These are phyloP conservation scores for Bothia castanella DNA, from an alignment of 1,284 basidiomycete species.

Conservation along the genomic window DNA sequence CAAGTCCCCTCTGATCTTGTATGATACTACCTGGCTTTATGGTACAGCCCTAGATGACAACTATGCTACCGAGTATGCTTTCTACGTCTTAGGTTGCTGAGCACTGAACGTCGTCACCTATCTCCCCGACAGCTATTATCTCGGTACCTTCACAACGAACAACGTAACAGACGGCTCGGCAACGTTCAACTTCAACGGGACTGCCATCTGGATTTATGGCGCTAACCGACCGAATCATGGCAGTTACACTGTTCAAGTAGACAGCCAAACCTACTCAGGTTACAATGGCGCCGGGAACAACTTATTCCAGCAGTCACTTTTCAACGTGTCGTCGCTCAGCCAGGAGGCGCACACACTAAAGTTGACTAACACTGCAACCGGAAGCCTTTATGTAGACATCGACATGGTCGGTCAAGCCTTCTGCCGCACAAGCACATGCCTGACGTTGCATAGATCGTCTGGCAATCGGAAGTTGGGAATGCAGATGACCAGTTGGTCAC, in stretches of 20 bases:
- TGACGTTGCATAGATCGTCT: conserved; percentile 21
- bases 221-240: conserved; percentile 33
- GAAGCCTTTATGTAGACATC: conserved; percentile 26
- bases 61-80: conserved; percentile 19
- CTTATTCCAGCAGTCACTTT: conserved; percentile 30
- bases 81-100: not conserved
- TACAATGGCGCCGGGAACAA: conserved; percentile 10
- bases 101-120: not conserved
- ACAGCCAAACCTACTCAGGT: conserved; percentile 17
- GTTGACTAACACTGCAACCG: conserved; percentile 31
- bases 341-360: conserved; percentile 29
- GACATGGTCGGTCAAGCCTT: conserved; percentile 29
- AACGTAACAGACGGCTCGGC: conserved; percentile 25
- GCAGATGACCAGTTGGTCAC: conserved; percentile 14
- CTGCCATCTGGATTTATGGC: conserved; percentile 35
- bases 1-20: conserved; percentile 30
- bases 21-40: conserved; percentile 24
- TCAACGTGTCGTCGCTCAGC: conserved; percentile 24
- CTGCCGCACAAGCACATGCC: not conserved
- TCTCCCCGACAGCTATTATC: conserved; percentile 26
- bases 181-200: conserved; percentile 38
- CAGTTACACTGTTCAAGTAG: conserved; percentile 33
- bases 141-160: conserved; percentile 32
- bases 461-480: conserved; percentile 32
- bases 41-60: conserved; percentile 17